Conservation (phyloP, 164 flowering plant genomes). For the Taxillus chinensis region DNA sequence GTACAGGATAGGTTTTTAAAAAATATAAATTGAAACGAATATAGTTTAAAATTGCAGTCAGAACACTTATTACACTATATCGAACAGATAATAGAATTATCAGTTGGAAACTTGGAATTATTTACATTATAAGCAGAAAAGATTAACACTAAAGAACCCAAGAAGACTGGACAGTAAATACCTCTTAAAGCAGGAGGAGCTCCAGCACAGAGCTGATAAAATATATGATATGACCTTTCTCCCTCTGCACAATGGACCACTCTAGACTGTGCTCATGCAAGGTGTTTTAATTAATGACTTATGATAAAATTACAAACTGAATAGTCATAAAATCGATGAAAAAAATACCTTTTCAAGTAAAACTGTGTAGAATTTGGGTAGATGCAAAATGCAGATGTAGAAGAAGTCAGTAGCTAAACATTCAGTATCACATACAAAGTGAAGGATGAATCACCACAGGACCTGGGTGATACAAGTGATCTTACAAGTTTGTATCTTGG, state of each 20-base stretch:
- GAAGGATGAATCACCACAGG: not conserved
- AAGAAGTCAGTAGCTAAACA: conserved; percentile 13
- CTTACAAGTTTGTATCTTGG: conserved; percentile 97
- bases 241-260: conserved; percentile 94
- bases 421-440: not conserved
- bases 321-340: not conserved
- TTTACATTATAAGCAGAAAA: not conserved
- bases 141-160: not conserved
- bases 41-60: too few species aligned
- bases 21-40: too few species aligned
- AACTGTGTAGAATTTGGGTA: conserved; percentile 36
- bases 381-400: conserved; percentile 16
- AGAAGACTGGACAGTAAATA: conserved; percentile 10
- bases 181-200: conserved; percentile 77
- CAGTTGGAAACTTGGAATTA: too few species aligned
- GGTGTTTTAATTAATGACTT: not conserved
- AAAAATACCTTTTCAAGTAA: conserved; percentile 88
- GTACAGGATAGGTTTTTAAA: too few species aligned
- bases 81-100: too few species aligned
- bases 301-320: too few species aligned
- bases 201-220: conserved; percentile 97
- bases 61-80: too few species aligned
- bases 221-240: conserved; percentile 93
- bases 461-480: conserved; percentile 6
- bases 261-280: conserved; percentile 63